Evolutionary conservation across 208 protist genomes (phyloP), one percentile per base, ranked within the genome.

Genomic region (Acanthamoeba triangularis): DNA sequence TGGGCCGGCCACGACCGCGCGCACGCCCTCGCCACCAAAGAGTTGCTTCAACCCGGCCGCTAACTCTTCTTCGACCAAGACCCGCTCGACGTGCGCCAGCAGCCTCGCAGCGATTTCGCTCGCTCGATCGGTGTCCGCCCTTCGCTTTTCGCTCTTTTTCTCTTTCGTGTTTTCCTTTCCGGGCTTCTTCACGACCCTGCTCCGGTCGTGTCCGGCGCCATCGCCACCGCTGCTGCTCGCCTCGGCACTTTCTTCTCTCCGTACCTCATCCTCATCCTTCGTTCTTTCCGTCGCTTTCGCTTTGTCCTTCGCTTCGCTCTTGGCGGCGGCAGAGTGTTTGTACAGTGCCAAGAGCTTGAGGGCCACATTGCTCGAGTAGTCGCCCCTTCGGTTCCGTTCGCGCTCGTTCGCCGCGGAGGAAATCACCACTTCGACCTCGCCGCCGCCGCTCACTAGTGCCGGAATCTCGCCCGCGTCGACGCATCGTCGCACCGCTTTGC

Each of bases 351-450:
- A 11, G 20, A 91, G 56, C 84, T 91, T 91, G 56, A 91, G 69
- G 84, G 84, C 84, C 10, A 91, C 84, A 30, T 91, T 91, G 30
- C 56, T 41, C 23, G 84, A 65, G 41, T 44, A 91, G 84, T 91
- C 84, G 47, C 84, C 84, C 25, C 33, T 28, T 47, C 37, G 56
- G 47, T 65, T 90, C 37, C 54, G 14, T 20, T 56, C 82, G 11
- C 37, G 11, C 1, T 63, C 33, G n/a, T 65, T 90, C 16, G 23
- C 37, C 13, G 35, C 76, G 44, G 76, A 2, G 20, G 11, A 11
- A 49, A n/a, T 74, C 8, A 16, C 33, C 16, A 49, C 69, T 11
- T 78, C 37, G 13, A 47, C 69, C 6, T 41, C 28, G 0, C 25
- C 18, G 47, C 30, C 25, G 65, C 14, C 25, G 30, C n/a, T n/a